Percentiles rank a stretch among this genome's conserved stretches.
Conservation (phyloP, 768 basidiomycete genomes). For the Rhodocollybia butyracea region DNA sequence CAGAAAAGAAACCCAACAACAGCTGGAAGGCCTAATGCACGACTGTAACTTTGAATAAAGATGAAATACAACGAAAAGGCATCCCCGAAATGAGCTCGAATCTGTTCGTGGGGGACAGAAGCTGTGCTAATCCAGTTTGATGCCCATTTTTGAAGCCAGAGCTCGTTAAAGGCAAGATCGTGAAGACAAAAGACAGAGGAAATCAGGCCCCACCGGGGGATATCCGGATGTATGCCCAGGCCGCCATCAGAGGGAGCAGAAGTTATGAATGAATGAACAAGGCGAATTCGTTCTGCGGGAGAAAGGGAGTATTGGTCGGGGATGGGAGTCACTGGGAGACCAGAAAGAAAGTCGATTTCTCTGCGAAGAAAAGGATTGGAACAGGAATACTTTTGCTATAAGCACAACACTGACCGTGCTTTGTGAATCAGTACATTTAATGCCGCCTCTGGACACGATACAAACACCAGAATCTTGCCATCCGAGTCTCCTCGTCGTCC, state of each 20-base stretch:
- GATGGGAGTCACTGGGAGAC: constrained; percentile 54
- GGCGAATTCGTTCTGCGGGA: constrained; percentile 75
- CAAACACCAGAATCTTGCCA: constrained; percentile 73
- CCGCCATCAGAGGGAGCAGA: constrained; percentile 71
- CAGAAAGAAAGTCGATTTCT: constrained; percentile 72
- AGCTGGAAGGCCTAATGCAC: constrained; percentile 74
- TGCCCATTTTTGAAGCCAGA: constrained; percentile 78
- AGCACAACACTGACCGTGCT: constrained; percentile 57
- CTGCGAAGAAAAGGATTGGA: constrained; percentile 29
- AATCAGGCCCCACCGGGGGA: constrained; percentile 73
- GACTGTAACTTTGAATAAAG: constrained; percentile 83
- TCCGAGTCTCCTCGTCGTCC: constrained; percentile 72
- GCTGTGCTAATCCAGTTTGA: not conserved
- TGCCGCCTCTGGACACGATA: constrained; percentile 61
- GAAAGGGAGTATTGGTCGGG: constrained; percentile 46
- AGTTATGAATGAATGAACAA: constrained; percentile 69
- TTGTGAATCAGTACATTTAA: constrained; percentile 66
- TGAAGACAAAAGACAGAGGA: constrained; percentile 83
- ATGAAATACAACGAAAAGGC: constrained; percentile 84
- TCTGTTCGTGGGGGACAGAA: not conserved
- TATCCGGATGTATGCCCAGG: constrained; percentile 73
- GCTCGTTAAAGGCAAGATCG: constrained; percentile 77
- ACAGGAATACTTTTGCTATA: not conserved
- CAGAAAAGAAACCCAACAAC: constrained; percentile 65
- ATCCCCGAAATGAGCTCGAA: constrained; percentile 63